A percentile compares a stretch with the other conserved stretches of the same genome.
Conservation (phyloP, 78 protist genomes). For the Acrasis kona region DNA sequence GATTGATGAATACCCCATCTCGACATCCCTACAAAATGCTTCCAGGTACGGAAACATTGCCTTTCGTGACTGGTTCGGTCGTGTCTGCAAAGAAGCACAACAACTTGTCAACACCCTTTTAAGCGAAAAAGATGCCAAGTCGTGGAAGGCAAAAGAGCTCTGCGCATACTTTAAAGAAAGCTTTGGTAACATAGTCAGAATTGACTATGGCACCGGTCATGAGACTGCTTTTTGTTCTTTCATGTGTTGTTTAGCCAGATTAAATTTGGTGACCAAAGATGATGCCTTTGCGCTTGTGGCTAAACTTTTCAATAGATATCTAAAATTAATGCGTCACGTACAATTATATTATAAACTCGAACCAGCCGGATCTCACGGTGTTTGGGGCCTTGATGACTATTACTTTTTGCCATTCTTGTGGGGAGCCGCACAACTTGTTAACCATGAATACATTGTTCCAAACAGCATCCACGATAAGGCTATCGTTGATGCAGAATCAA, state of each 20-base stretch:
- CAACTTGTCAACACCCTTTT: neutral
- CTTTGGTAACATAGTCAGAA: conserved; percentile 77
- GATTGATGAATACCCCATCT: neutral
- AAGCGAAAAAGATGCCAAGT: neutral
- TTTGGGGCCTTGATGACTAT: conserved; percentile 95
- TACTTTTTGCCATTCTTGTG: conserved; percentile 82
- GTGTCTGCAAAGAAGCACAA: neutral
- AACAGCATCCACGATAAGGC: neutral
- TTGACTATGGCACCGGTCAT: conserved; percentile 98
- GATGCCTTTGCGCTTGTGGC: neutral
- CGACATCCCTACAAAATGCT: neutral
- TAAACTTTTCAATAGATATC: conserved; percentile 27
- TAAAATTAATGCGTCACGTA: conserved; percentile 50
- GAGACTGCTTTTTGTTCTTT: conserved; percentile 55
- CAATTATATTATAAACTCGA: conserved; percentile 77
- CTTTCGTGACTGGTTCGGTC: neutral
- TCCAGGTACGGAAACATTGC: neutral
- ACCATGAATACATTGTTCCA: neutral
- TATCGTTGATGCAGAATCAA: neutral
- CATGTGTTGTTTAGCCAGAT: conserved; percentile 10
- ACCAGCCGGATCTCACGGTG: conserved; percentile 97
- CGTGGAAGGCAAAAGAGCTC: conserved; percentile 46
- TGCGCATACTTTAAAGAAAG: conserved; percentile 47
- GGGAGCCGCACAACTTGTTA: conserved; percentile 87
- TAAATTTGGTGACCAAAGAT: neutral